A percentile compares a stretch with the other conserved stretches of the same genome.
Conservation (phyloP, 2,329 filamentous ascomycete species). For the Epichloe scottii region DNA sequence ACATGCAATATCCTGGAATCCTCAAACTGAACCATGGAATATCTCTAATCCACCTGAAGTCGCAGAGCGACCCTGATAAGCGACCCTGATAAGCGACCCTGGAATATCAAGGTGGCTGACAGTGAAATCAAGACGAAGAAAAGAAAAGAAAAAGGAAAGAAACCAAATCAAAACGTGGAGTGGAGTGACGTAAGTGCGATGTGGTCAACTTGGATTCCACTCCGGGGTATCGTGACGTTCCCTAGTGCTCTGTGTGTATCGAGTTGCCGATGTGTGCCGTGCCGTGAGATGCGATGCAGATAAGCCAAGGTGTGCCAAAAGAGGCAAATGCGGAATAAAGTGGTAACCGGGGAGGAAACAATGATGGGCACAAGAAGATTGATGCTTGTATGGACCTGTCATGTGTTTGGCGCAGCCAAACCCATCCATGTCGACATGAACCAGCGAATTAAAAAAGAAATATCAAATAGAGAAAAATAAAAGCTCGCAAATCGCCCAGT, state of each 20-base stretch:
- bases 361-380: neutral
- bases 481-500: neutral
- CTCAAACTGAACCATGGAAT: neutral
- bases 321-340: constrained; percentile 2
- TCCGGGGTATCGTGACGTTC: constrained; percentile 28
- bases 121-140: neutral
- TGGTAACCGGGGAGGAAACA: neutral
- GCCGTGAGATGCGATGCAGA: constrained; percentile 2
- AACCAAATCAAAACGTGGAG: constrained; percentile 13
- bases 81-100: neutral
- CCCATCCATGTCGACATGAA: constrained; percentile 4
- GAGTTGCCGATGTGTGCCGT: constrained; percentile 18
- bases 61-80: neutral
- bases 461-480: neutral
- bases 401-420: constrained; percentile 4
- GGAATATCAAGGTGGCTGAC: neutral
- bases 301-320: constrained; percentile 2
- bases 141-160: neutral
- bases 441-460: neutral
- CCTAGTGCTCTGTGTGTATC: constrained; percentile 21
- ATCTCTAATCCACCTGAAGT: neutral
- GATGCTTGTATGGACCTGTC: neutral
- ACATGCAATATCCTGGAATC: constrained; percentile 6
- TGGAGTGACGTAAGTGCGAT: constrained; percentile 24
- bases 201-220: constrained; percentile 21